Evolutionary conservation across 176 grass and related monocot genomes (phyloP), one percentile per base, ranked within the genome.

Genomic region (Carex parvula): DNA sequence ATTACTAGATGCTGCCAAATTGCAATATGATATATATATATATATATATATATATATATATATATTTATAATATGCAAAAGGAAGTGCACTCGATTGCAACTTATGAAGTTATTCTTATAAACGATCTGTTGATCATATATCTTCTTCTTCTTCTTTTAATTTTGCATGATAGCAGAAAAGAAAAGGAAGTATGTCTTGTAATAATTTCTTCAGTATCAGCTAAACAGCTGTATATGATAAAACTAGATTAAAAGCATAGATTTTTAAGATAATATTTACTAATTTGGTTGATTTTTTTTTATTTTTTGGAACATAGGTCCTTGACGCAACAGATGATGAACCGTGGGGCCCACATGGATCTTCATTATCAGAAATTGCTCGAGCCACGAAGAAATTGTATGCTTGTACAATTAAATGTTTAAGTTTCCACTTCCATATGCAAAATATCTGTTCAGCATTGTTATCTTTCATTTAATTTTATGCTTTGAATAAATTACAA

Each of bases 281-380:
- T 7, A 8, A 76, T 32, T 81, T 69, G 10, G 75, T 14, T 87
- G 20, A 81, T 3, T 8, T 32, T 46, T 59, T 39, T 39, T 39
- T 39, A 0, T 5, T 50, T 50, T 83, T 48, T 80, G 21, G 44
- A 86, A 84, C 70, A 11, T 59, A 97, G 92, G 95, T 94, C 9
- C 90, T 97, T 88, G 95, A 97, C 39, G 92, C 95, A 30, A 97
- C 95, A 83, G 94, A 87, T 82, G 95, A 94, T 90, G 95, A 97
- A 84, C 89, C 95, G 4, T 97, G 95, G 95, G 94, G 95, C 55
- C 95, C 95, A 15, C 95, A 97, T 73, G 95, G 95, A 79, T 81
- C 89, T 90, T 86, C 92, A 52, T 83, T 97, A 53, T 87, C 87
- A 82, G 95, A 97, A 65, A 81, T 97, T 81, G 87, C 95, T 30